These are phyloP conservation scores for Chaetomiaceae sp. DNA, from an alignment of 2,329 filamentous ascomycete species.

Conservation along the genomic window DNA sequence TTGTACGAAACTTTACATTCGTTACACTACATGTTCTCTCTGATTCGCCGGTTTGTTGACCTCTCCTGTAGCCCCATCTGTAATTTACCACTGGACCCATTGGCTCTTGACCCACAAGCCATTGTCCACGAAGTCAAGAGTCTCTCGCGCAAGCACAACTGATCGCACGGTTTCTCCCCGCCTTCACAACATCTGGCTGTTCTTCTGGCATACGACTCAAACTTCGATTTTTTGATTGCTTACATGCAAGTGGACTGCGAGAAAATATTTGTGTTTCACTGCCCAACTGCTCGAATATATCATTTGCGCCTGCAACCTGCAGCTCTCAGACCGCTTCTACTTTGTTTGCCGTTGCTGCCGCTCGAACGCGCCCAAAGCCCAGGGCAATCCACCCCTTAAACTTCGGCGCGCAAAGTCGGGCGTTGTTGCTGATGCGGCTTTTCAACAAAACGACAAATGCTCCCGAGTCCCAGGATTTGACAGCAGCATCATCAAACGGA, in stretches of 20 bases:
- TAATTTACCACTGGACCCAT: not conserved
- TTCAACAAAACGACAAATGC: constrained; percentile 18
- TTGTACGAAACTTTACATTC: not conserved
- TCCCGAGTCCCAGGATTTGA: constrained; percentile 7
- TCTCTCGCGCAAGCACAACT: not conserved
- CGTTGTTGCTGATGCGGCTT: constrained; percentile 5
- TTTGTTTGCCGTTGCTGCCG: not conserved
- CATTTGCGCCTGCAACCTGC: too few species aligned
- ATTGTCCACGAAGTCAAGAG: not conserved
- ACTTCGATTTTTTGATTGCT: not conserved
- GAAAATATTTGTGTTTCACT: not conserved
- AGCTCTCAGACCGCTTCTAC: not conserved
- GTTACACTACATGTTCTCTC: not conserved
- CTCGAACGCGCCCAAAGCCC: constrained; percentile 5
- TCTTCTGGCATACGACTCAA: not conserved
- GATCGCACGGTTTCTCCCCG: constrained; percentile 4
- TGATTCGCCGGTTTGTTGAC: not conserved
- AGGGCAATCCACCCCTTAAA: not conserved
- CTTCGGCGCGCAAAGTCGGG: not conserved
- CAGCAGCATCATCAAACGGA: not conserved
- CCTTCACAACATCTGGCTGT: not conserved
- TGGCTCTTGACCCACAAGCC: not conserved
- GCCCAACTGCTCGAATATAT: not conserved
- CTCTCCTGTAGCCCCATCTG: not conserved
- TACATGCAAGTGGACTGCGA: not conserved